Base-by-base conservation (phyloP, 768 basidiomycete species). In the Boletus subcaerulescens region DNA sequence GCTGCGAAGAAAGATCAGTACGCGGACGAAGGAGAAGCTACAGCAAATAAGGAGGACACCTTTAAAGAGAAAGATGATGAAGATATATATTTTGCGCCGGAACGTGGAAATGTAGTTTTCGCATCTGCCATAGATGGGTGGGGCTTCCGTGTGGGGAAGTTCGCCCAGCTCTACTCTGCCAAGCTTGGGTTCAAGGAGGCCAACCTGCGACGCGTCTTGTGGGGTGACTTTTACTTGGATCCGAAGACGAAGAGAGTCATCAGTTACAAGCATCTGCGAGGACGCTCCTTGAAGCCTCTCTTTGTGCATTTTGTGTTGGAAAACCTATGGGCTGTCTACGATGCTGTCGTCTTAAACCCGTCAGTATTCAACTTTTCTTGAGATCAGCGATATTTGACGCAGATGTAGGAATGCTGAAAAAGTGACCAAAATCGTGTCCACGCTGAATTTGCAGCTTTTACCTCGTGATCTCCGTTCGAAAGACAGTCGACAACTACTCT, bases 251-350 rank as follows among this genome's bases (percentile, higher is more conserved):
- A 97, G 72, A 81, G 84, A 60, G 90, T 98, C 38, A 86, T 98
- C 66, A 91, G 87, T 62, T 78, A 93, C 71, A 95, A 93, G 72
- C 90, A 95, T 71, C 80, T 98, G 55, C 83, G 82, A 48, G 96
- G 93, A 17, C 83, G 93, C 41, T 79, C 83, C 46, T 72, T 98
- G 68, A 98, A 98, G 74, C 92, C 95, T 12, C 79, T 98, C 24
- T 98, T 98, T 65, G 97, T 98, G 13, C 95, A 98, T 73, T 96
- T 98, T 61, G 88, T 99, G 13, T 73, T 99, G 60, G 97, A 98
- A 50, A 98, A 98, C 68, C 80, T 99, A 24, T 99, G 96, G 95
- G 89, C 91, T 15, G 89, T 97, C 12, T 99, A 98, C 67, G 93
- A 97, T 64, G 91, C 89, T 15, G 86, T 94, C 14, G 73, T 91